These are phyloP conservation scores for Apophysomyces sp. DNA, from an alignment of 371 early-diverging fungal species.

Conservation along the genomic window DNA sequence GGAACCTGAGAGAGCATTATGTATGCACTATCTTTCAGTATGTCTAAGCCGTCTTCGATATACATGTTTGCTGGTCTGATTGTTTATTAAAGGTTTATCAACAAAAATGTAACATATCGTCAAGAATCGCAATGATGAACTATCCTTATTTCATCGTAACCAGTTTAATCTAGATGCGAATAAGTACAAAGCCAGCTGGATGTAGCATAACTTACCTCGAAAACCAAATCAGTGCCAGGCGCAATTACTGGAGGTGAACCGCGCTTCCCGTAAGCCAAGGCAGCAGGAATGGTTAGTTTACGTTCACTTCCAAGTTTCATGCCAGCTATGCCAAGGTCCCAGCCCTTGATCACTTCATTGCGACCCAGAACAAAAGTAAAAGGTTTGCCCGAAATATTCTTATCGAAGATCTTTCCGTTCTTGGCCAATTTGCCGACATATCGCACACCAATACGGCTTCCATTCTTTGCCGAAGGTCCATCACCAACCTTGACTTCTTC, in stretches of 20 bases:
- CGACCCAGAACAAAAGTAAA: conserved; percentile 86
- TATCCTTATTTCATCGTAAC: conserved; percentile 23
- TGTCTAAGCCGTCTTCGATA: too few relatives aligned
- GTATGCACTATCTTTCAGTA: too few relatives aligned
- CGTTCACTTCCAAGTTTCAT: conserved; percentile 93
- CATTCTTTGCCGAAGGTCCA: conserved; percentile 78
- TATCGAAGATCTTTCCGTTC: conserved; percentile 94
- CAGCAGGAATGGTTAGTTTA: conserved; percentile 85
- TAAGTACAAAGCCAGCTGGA: neutral
- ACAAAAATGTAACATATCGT: neutral
- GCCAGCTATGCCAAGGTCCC: conserved; percentile 88
- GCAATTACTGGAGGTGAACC: conserved; percentile 91
- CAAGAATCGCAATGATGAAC: neutral
- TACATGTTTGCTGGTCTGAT: too few relatives aligned
- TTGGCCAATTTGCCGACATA: conserved; percentile 86
- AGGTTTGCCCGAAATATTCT: conserved; percentile 87
- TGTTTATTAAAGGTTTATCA: too few relatives aligned
- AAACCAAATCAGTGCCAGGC: conserved; percentile 77
- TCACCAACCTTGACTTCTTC: conserved; percentile 80
- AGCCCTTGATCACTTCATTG: conserved; percentile 95
- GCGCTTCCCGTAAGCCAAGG: conserved; percentile 82
- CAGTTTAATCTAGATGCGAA: conserved; percentile 17
- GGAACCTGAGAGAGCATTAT: too few relatives aligned
- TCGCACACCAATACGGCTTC: conserved; percentile 81
- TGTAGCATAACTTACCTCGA: conserved; percentile 75